Evolutionary conservation across 1,139 yeast species (phyloP).

Genomic region (Blastobotrys illinoisensis): DNA sequence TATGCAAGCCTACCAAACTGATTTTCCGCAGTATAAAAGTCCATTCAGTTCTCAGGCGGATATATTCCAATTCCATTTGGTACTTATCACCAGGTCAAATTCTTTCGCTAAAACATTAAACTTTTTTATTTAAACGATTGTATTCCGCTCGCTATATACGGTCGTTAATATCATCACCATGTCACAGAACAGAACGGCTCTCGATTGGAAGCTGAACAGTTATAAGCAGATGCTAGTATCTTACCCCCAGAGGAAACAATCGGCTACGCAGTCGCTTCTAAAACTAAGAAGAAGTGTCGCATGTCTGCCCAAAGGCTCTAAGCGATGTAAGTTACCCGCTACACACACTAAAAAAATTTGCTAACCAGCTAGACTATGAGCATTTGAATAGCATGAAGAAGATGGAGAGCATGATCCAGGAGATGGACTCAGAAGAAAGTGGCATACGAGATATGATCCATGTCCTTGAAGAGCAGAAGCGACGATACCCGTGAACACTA

Average conservation of each 20-base stretch:
- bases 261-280: constrained; percentile 1
- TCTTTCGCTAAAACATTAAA: not conserved
- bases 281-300: constrained; percentile 4
- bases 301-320: constrained; percentile 7
- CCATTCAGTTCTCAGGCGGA: not conserved
- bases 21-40: not conserved
- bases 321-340: constrained; percentile 5
- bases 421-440: constrained; percentile 8
- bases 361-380: constrained; percentile 5
- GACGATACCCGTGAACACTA: not conserved
- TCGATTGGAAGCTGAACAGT: constrained; percentile 2
- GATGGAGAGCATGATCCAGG: constrained; percentile 7
- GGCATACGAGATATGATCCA: constrained; percentile 8
- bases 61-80: not conserved
- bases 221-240: constrained; percentile 2
- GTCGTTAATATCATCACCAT: not conserved
- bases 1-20: not conserved
- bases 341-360: not conserved
- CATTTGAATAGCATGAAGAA: constrained; percentile 3
- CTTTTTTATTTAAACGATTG: not conserved
- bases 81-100: not conserved
- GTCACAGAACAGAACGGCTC: not conserved
- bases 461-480: constrained; percentile 1
- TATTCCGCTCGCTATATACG: not conserved
- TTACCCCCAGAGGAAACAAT: constrained; percentile 1